Evolutionary conservation across 1,139 yeast genomes (phyloP).

Genomic region (Sugiyamaella grinbergsii): DNA sequence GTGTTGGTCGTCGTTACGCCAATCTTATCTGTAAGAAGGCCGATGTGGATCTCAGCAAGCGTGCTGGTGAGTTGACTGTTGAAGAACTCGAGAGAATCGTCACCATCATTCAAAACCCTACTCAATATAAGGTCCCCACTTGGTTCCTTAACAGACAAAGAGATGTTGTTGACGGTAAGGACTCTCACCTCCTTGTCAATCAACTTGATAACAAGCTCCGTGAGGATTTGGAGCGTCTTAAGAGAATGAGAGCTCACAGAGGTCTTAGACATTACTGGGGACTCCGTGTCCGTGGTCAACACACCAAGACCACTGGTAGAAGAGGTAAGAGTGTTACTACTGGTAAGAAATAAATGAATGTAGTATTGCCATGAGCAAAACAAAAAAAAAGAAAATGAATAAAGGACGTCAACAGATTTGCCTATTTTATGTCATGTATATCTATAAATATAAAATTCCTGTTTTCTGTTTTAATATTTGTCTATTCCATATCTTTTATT

Average conservation of each 20-base stretch:
- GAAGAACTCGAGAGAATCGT: conserved; percentile 99
- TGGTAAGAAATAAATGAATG: conserved; percentile 42
- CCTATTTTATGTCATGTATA: conserved; percentile 13
- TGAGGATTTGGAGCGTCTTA: conserved; percentile 99
- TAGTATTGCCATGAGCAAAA: conserved; percentile 3
- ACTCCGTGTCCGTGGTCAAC: conserved; percentile 92
- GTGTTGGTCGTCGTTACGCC: conserved; percentile 99
- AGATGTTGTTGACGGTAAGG: conserved; percentile 98
- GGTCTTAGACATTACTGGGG: conserved; percentile 99
- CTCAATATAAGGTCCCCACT: conserved; percentile 98
- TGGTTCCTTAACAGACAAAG: conserved; percentile 99
- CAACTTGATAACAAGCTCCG: conserved; percentile 98
- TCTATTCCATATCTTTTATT: conserved; percentile 10
- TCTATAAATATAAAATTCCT: conserved; percentile 13
- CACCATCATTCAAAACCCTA: conserved; percentile 99
- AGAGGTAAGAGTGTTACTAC: conserved; percentile 61
- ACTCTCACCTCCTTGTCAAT: conserved; percentile 98
- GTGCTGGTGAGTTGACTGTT: conserved; percentile 99
- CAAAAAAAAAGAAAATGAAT: no score
- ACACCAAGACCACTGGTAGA: conserved; percentile 99
- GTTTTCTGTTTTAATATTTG: conserved; percentile 13
- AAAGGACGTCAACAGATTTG: background rate
- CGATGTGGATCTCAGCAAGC: conserved; percentile 95
- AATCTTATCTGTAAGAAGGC: conserved; percentile 99
- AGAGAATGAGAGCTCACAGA: conserved; percentile 99